phyloP scores from a whole-genome alignment of 1,139 yeast genomes.

The Taphrina communis region DNA sequence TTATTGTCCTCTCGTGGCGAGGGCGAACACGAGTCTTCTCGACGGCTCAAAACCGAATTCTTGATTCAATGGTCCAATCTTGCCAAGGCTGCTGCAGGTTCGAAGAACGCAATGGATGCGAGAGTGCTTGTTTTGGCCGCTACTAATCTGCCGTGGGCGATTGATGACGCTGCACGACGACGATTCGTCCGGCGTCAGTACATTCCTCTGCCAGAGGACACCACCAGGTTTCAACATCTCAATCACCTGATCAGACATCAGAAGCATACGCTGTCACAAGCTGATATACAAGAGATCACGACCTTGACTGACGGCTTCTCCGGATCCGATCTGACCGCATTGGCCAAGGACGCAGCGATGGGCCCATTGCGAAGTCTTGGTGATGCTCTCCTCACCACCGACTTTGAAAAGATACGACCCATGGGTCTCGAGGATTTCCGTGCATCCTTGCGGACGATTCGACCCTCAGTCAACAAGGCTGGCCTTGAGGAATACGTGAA shows the following conservation, averaged over 20 bases:
- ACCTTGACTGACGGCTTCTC: slow-evolving; percentile 78
- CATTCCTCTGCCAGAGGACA: slow-evolving; percentile 90
- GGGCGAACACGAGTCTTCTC: slow-evolving; percentile 89
- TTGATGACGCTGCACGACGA: slow-evolving; percentile 97
- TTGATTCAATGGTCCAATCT: slow-evolving; percentile 94
- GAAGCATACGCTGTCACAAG: slow-evolving; percentile 67
- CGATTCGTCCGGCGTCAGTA: slow-evolving; percentile 85
- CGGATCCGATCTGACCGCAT: slow-evolving; percentile 92
- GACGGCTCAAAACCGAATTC: slow-evolving; percentile 92
- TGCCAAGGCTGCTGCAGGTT: slow-evolving; percentile 90
- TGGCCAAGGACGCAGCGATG: slow-evolving; percentile 98
- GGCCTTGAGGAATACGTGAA: slow-evolving; percentile 80
- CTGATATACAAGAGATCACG: slow-evolving; percentile 67
- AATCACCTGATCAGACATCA: slow-evolving; percentile 73
- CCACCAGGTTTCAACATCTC: slow-evolving; percentile 77
- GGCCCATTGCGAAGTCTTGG: slow-evolving; percentile 93
- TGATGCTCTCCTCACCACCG: slow-evolving; percentile 80
- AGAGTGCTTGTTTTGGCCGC: slow-evolving; percentile 93
- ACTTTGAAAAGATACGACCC: slow-evolving; percentile 84
- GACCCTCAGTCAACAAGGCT: slow-evolving; percentile 89
- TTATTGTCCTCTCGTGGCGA: slow-evolving; percentile 79
- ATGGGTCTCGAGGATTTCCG: slow-evolving; percentile 76
- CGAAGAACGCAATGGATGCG: slow-evolving; percentile 61
- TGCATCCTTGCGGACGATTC: slow-evolving; percentile 76
- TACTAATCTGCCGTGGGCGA: slow-evolving; percentile 96